Conservation (phyloP, 192 early-diverging fungal genomes). For the Coemansia nantahalensis region DNA sequence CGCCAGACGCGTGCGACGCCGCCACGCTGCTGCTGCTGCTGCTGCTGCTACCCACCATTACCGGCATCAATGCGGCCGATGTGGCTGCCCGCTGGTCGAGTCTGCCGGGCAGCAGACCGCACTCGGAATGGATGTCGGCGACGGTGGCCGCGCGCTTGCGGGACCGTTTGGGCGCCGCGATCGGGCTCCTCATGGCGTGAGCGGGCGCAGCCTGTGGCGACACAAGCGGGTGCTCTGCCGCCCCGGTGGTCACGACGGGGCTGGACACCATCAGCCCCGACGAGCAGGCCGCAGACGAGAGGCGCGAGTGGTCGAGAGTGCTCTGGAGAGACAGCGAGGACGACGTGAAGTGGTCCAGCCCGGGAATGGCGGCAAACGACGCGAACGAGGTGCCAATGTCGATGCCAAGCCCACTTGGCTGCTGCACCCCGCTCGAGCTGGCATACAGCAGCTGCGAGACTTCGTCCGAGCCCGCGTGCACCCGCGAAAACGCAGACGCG, state of each 20-base stretch:
- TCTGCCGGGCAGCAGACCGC: slow-evolving; percentile 2
- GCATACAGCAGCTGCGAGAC: slow-evolving; percentile 33
- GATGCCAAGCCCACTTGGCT: slow-evolving; percentile 20
- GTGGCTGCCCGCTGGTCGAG: slow-evolving; percentile 12
- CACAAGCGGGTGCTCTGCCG: not conserved
- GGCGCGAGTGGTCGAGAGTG: slow-evolving; percentile 11
- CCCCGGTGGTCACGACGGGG: slow-evolving; percentile 8
- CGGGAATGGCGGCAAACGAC: slow-evolving; percentile 32
- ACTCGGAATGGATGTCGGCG: slow-evolving; percentile 23
- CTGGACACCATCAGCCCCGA: slow-evolving; percentile 4
- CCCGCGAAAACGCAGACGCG: slow-evolving; percentile 43
- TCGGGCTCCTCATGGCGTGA: slow-evolving; percentile 23
- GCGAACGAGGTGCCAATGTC: slow-evolving; percentile 34
- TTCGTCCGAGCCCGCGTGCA: slow-evolving; percentile 13
- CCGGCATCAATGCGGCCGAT: slow-evolving; percentile 5
- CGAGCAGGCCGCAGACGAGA: slow-evolving; percentile 9
- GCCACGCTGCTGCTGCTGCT: not conserved
- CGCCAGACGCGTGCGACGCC: slow-evolving; percentile 5
- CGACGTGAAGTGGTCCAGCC: slow-evolving; percentile 32
- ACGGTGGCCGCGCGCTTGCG: slow-evolving; percentile 51
- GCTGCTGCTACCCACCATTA: no score
- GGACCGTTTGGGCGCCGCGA: slow-evolving; percentile 13
- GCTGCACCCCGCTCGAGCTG: not conserved
- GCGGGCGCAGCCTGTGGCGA: slow-evolving; percentile 4
- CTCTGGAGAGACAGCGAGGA: slow-evolving; percentile 14